Evolutionary conservation across 2,329 filamentous ascomycete genomes (phyloP), one percentile per base, ranked within the genome.

Genomic region (Calonectria pseudoreteaudii): DNA sequence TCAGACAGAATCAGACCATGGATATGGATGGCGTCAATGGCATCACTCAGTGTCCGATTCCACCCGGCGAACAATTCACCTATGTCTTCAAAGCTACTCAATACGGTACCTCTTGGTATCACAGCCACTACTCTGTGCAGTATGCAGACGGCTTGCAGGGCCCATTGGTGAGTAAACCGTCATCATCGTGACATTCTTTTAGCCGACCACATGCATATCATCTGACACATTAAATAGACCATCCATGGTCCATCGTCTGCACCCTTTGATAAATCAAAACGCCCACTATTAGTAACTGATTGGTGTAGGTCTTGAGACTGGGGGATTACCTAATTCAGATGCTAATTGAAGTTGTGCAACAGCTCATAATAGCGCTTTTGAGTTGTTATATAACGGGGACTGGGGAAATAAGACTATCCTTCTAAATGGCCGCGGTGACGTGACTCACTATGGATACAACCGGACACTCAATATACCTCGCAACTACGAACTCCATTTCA

Each of bases 21-120:
- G 70, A 74, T 1, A 80, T 80, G 78, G 78, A 80, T 4, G 78
- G 78, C 18, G 78, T 80, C 4, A 78, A 78, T 0, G 78, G 78
- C 0, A 60, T 80, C 0, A 80, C 78, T 0, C 77, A 80, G 23
- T 80, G 78, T 20, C 78, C 78, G 0, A 80, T 80, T 0, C 76
- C 78, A 0, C 78, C 78, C 0, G 73, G 73, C 0, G 68, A 79
- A 0, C 66, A 56, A 23, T 80, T 75, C 20, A 80, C 70, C 3
- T 80, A 80, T 2, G 49, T 60, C 2, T 80, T 77, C 28, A 76
- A 75, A 0, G 72, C 78, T 0, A 71, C 70, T 0, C 78, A 80
- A 18, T 80, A 80, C 7, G 78, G 78, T 7, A 80, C 78, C 0
- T 78, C 74, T 0, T 80, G 78, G 78, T 80, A 80, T 26, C 78